Conservation (phyloP, 768 basidiomycete species). For the Termitomyces titanicus region DNA sequence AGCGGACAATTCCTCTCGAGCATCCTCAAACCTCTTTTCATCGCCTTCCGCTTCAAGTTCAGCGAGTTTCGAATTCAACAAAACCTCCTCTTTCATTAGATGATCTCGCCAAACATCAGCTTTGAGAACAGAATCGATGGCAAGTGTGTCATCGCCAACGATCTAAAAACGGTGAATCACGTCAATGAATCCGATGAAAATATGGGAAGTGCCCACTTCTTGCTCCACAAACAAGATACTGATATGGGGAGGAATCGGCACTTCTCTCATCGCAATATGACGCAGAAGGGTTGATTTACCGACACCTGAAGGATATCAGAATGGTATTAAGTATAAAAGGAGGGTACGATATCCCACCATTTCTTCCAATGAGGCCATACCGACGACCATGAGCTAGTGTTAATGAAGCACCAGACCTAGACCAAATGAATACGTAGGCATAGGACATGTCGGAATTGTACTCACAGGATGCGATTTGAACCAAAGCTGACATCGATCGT, state of each 20-base stretch:
- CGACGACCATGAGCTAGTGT: conserved; percentile 87
- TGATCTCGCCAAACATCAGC: conserved; percentile 99
- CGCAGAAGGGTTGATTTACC: conserved; percentile 96
- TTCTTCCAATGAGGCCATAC: conserved; percentile 89
- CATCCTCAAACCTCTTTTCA: conserved; percentile 78
- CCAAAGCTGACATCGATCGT: conserved; percentile 96
- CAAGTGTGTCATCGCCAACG: conserved; percentile 88
- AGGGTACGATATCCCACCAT: conserved; percentile 41
- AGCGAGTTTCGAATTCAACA: conserved; percentile 68
- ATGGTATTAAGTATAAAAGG: not conserved
- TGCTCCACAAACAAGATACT: conserved; percentile 98
- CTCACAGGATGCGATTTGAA: conserved; percentile 88
- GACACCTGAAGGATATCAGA: conserved; percentile 49
- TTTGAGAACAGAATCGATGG: conserved; percentile 93
- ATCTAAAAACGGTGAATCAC: conserved; percentile 44
- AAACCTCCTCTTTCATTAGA: conserved; percentile 78
- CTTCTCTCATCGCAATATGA: conserved; percentile 92
- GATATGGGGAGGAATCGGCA: conserved; percentile 91
- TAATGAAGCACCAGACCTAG: conserved; percentile 78
- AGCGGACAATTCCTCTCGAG: conserved; percentile 78
- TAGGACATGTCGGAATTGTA: not conserved
- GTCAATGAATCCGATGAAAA: not conserved
- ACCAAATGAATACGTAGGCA: conserved; percentile 1
- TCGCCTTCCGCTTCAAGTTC: conserved; percentile 73
- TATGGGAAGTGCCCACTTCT: conserved; percentile 52